These are phyloP conservation scores for Catunica adiposa DNA, from an alignment of 2,329 filamentous ascomycete species.

Conservation along the genomic window DNA sequence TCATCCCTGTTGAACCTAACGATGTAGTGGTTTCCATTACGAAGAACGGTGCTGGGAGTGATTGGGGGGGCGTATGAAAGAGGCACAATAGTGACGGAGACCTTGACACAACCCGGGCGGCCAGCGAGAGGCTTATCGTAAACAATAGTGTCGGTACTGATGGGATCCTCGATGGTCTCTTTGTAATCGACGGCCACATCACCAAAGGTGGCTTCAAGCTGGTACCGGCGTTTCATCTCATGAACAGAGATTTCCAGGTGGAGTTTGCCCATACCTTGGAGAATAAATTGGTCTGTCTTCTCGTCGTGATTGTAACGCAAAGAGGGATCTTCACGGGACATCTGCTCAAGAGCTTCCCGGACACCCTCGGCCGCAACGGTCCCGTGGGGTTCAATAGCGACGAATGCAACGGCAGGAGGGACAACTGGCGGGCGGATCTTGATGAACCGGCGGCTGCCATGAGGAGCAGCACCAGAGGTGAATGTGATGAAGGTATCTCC, in stretches of 20 bases:
- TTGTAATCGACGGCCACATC: constrained; percentile 92
- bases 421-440: constrained; percentile 79
- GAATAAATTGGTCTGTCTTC: constrained; percentile 80
- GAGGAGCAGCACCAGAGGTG: constrained; percentile 42
- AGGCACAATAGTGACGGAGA: constrained; percentile 51
- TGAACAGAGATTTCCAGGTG: constrained; percentile 89
- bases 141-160: constrained; percentile 38
- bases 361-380: constrained; percentile 66
- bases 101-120: constrained; percentile 61
- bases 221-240: constrained; percentile 74
- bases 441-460: constrained; percentile 52
- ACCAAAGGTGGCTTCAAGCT: constrained; percentile 63
- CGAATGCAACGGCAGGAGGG: constrained; percentile 87
- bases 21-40: constrained; percentile 55
- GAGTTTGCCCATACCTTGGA: constrained; percentile 92
- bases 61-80: constrained; percentile 26
- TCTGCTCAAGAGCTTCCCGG: constrained; percentile 55
- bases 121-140: constrained; percentile 71
- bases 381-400: constrained; percentile 73
- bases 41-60: constrained; percentile 29
- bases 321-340: constrained; percentile 84
- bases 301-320: constrained; percentile 70
- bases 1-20: constrained; percentile 21
- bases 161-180: constrained; percentile 52
- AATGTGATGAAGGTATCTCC: constrained; percentile 81